A percentile compares a stretch with the other conserved stretches of the same genome.
Conservation (phyloP, 495 filamentous ascomycete species). For the Coniosporium apollinis region DNA sequence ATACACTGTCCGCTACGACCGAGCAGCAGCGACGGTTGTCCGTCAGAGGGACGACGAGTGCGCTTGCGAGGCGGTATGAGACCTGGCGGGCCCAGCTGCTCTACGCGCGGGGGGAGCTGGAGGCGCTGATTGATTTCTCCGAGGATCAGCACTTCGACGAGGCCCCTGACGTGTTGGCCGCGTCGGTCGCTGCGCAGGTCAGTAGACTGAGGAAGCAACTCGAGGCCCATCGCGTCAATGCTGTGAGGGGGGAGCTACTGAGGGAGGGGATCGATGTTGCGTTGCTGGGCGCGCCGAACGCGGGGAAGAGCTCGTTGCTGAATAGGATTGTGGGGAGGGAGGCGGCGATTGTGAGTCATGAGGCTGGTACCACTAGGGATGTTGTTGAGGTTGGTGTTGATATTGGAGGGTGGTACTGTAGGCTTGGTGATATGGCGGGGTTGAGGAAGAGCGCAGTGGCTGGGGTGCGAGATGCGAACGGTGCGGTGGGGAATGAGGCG, state of each 20-base stretch:
- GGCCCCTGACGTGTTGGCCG: conserved; percentile 51
- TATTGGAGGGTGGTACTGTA: conserved; percentile 73
- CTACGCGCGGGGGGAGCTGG: conserved; percentile 73
- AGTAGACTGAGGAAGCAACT: conserved; percentile 41
- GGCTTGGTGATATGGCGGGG: conserved; percentile 84
- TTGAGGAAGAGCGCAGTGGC: conserved; percentile 33
- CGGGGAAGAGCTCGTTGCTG: conserved; percentile 84
- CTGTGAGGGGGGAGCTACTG: conserved; percentile 68
- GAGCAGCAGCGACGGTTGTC: conserved; percentile 85
- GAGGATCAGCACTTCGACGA: conserved; percentile 97
- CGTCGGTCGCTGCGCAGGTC: conserved; percentile 49
- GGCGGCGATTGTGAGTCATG: conserved; percentile 81
- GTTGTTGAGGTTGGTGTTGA: conserved; percentile 87
- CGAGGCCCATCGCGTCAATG: conserved; percentile 50
- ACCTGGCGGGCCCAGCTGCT: conserved; percentile 62
- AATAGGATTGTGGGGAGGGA: conserved; percentile 86
- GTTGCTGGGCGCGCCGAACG: conserved; percentile 82
- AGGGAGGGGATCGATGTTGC: conserved; percentile 74
- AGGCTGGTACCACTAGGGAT: conserved; percentile 87
- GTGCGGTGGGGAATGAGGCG: neutral
- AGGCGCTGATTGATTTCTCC: conserved; percentile 90
- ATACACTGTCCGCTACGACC: conserved; percentile 71
- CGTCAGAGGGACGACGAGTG: conserved; percentile 55
- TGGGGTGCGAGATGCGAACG: conserved; percentile 2
- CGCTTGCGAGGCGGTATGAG: conserved; percentile 66